Conservation (phyloP, 306 rosid genomes). For the Trichosanthes truncata region DNA sequence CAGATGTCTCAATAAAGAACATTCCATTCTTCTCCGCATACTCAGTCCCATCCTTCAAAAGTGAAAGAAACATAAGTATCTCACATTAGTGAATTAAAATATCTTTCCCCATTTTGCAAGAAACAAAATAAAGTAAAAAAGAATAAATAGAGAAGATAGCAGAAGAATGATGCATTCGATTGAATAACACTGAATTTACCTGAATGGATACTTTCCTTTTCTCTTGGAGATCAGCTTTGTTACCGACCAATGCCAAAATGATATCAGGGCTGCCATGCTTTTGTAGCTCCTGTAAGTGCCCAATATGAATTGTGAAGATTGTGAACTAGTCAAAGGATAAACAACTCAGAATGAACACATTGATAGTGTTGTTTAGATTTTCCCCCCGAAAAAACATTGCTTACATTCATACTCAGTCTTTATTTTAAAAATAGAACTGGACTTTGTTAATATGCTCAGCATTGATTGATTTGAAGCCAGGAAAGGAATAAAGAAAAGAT, state of each 20-base stretch:
- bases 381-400: not conserved
- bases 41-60: slow-evolving; percentile 68
- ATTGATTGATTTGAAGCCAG: not conserved
- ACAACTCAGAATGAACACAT: not conserved
- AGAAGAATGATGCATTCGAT: slow-evolving; percentile 19
- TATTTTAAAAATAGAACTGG: not conserved
- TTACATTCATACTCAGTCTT: not conserved
- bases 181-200: slow-evolving; percentile 31
- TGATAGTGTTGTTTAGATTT: not conserved
- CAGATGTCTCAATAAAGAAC: slow-evolving; percentile 99
- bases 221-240: slow-evolving; percentile 91
- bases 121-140: not conserved
- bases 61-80: not conserved
- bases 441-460: not conserved
- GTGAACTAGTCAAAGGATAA: not conserved
- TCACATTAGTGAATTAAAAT: not conserved
- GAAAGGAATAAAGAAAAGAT: not conserved
- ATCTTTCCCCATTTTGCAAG: not conserved
- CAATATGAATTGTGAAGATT: not conserved
- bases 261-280: slow-evolving; percentile 94
- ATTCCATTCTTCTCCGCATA: slow-evolving; percentile 91
- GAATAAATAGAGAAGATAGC: not conserved
- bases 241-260: slow-evolving; percentile 90
- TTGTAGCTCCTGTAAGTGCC: slow-evolving; percentile 64
- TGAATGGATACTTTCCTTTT: slow-evolving; percentile 73